Evolutionary conservation across 2,329 filamentous ascomycete genomes (phyloP), one percentile per base, ranked within the genome.

Genomic region (Amphichorda felina): DNA sequence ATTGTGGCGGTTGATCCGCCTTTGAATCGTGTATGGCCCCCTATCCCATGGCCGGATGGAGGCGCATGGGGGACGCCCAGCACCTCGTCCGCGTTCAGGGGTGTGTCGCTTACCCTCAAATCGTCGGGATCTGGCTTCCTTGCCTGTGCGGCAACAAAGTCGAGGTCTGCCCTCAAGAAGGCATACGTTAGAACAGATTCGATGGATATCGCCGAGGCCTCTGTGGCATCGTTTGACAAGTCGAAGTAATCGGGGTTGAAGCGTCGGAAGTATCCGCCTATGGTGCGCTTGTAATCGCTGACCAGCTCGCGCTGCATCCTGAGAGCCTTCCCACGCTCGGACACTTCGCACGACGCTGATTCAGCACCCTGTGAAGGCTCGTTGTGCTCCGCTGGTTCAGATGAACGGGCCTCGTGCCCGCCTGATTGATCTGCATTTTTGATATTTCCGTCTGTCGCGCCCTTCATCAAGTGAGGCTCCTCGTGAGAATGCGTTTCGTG

Each of bases 1-100:
- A 95, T 66, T 14, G 86, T 94, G 29, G 85, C 88, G 2, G 91
- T 98, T 36, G 87, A 94, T 38, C 91, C 91, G 40, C 91, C 91
- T 51, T 88, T 84, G 66, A 96, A 96, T 40, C 86, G 81, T 19
- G 69, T 76, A 3, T 69, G 59, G 8, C 84, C 84, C 19, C 86
- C 85, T 41, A 94, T 89, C 21, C 59, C 65, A 49, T 70, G 69
- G 24, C 63, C 68, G 2, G 64, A 75, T 11, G 72, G 72, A 2
- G 68, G 65, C 4, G 63, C 56, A 35, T 68, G 63, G 1, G 72
- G 70, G 4, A 58, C 57, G 22, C 85, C 84, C 4, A 94, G 70
- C 30, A 94, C 76, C 54, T 94, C 88, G 50, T 88, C 76, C 43
- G 80, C 73, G 59, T 94, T 94, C 33, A 95, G 65, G 1, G 88